Evolutionary conservation across 1,284 basidiomycete genomes (phyloP), one percentile per base, ranked within the genome.

Genomic region (Rhodotorula sp.): DNA sequence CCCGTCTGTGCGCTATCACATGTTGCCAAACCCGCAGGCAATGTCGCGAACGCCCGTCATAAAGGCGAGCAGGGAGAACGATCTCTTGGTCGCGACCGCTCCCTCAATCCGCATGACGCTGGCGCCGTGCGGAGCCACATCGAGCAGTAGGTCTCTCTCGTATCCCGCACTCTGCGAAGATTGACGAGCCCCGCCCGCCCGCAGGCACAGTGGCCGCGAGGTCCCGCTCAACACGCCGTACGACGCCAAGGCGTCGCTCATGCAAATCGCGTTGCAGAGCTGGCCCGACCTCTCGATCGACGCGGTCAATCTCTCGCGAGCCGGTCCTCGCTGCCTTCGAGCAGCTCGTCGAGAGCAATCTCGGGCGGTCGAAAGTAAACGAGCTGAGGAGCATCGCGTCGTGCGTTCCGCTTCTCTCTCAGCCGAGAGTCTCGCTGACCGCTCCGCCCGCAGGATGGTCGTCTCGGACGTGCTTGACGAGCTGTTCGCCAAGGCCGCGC

Each of bases 201-300:
- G 15, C 68, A 91, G 90, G 15, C 85, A 88, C 0, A 84, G 86
- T 1, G 88, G 88, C 0, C 86, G 89, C 9, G 88, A 91, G 77
- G 83, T 91, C 0, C 89, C 89, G 0, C 87, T 85, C 25, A 85
- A 86, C 71, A 87, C 85, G 70, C 89, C 89, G 0, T 90, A 88
- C 73, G 82, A 86, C 0, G 87, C 89, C 0, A 86, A 87, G 39
- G 78, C 83, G 10, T 71, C 78, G 0, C 87, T 85, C 59, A 88
- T 91, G 58, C 70, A 79, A 3, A 70, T 79, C n/a, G n/a, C n/a
- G n/a, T n/a, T n/a, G n/a, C n/a, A n/a, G n/a, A n/a, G n/a, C n/a
- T n/a, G n/a, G n/a, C n/a, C n/a, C n/a, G n/a, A n/a, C n/a, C n/a
- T n/a, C n/a, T n/a, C n/a, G n/a, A 78, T 82, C 22, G 44, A 77